Evolutionary conservation across 495 filamentous ascomycete genomes (phyloP), one percentile per base, ranked within the genome.

Genomic region (Neurospora sp.): DNA sequence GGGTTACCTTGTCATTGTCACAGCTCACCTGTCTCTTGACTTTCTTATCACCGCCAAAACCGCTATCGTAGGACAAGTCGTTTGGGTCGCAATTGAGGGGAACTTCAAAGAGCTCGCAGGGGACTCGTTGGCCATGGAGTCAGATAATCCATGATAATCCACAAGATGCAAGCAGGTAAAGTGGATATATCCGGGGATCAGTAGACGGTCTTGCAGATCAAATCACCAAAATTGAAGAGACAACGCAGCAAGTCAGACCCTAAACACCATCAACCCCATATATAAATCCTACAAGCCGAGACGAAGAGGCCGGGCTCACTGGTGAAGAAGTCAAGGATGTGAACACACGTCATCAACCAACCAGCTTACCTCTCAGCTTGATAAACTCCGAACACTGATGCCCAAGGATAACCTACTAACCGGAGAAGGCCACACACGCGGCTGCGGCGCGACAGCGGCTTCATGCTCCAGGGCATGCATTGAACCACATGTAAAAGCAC

Each of bases 301-400:
- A 89, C 86, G 79, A 97, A 98, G 0, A 97, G 84, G 79, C 83
- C 84, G 20, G 92, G 92, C 22, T 93, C 89, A 66, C 88, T 87
- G n/a, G 94, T 97, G 82, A 97, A 91, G 82, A 99, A 98, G 77
- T 98, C 96, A 69, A 98, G 86, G 71, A 99, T 93, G 79, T 99
- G 96, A 3, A 98, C 91, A 41, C 94, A 31, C 6, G 53, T 31
- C 53, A 61, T 16, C 53, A 31, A 31, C 12, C 48, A 16, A 59
- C 12, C 53, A 16, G 22, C 22, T 6, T 27, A 31, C 6, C 5
- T 31, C 12, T 16, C 6, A 7, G 5, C 6, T 61, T 27, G 48
- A 16, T 27, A 8, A 31, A 61, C 11, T 61, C 22, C 20, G 12
- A 16, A 31, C 3, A 22, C 42, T 53, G n/a, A 12, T 61, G 44